Percentiles rank a stretch among this genome's conserved stretches.
Conservation (phyloP, 208 protist species). For the Trypanosoma scelopori region DNA sequence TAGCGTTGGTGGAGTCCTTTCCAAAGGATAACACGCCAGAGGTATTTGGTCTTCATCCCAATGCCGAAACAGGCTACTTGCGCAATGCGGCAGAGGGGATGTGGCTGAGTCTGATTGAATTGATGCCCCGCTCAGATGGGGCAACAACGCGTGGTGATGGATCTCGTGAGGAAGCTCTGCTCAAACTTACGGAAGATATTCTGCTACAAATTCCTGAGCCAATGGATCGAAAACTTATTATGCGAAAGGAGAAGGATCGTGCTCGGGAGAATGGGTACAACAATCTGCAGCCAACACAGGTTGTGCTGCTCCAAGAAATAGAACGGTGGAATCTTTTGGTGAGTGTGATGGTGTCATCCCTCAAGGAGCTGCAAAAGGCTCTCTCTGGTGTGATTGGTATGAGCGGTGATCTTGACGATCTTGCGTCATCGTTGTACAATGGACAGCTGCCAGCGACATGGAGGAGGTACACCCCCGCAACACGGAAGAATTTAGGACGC, state of each 20-base stretch:
- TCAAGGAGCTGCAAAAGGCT: slow-evolving; percentile 95
- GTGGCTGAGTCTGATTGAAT: slow-evolving; percentile 94
- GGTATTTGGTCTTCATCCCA: slow-evolving; percentile 98
- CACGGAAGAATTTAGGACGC: slow-evolving; percentile 94
- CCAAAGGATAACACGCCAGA: slow-evolving; percentile 95
- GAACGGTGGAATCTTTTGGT: slow-evolving; percentile 97
- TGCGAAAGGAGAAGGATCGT: slow-evolving; percentile 68
- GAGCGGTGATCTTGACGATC: slow-evolving; percentile 95
- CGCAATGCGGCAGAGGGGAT: slow-evolving; percentile 93
- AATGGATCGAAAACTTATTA: slow-evolving; percentile 90
- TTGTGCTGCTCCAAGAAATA: slow-evolving; percentile 98
- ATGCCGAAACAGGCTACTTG: slow-evolving; percentile 98
- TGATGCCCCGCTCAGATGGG: slow-evolving; percentile 93
- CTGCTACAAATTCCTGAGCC: slow-evolving; percentile 88
- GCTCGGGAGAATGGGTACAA: slow-evolving; percentile 63
- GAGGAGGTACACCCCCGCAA: slow-evolving; percentile 92
- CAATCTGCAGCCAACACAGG: slow-evolving; percentile 90
- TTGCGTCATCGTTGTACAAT: slow-evolving; percentile 93
- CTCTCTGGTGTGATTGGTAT: slow-evolving; percentile 97
- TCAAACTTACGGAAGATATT: slow-evolving; percentile 88
- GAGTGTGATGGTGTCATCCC: slow-evolving; percentile 83
- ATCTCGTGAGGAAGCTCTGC: slow-evolving; percentile 88
- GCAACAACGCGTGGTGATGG: slow-evolving; percentile 45
- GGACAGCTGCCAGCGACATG: slow-evolving; percentile 95
- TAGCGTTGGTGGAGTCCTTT: slow-evolving; percentile 91